These are phyloP conservation scores for Solanum medicagineum DNA, from an alignment of 257 asterid species.

Conservation along the genomic window DNA sequence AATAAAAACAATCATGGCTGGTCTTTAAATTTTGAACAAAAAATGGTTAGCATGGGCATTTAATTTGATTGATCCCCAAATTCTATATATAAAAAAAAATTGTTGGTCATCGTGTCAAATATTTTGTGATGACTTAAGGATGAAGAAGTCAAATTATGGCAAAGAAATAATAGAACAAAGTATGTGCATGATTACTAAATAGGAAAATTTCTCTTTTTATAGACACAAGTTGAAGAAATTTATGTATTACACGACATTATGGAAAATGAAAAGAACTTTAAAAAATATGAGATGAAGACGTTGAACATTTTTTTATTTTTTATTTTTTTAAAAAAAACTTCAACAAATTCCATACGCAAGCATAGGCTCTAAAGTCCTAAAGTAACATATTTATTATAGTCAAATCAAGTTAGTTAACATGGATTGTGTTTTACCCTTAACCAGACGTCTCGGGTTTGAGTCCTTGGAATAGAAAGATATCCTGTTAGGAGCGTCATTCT, in stretches of 20 bases:
- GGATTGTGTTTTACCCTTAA: no score
- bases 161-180: neutral
- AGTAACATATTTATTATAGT: neutral
- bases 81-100: neutral
- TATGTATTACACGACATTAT: neutral
- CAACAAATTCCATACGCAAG: neutral
- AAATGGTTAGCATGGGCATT: neutral
- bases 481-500: no score
- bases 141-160: neutral
- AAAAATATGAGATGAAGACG: neutral
- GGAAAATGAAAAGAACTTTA: neutral
- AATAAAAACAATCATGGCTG: neutral
- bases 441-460: accelerated
- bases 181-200: neutral
- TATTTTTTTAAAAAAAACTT: neutral
- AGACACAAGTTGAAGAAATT: neutral
- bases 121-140: neutral
- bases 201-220: neutral
- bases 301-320: neutral
- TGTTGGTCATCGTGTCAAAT: neutral
- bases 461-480: no score
- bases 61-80: neutral
- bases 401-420: neutral
- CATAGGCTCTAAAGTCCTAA: neutral
- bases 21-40: neutral